Evolutionary conservation across 2,329 filamentous ascomycete species (phyloP).

Genomic region (Colletotrichum falcatum): DNA sequence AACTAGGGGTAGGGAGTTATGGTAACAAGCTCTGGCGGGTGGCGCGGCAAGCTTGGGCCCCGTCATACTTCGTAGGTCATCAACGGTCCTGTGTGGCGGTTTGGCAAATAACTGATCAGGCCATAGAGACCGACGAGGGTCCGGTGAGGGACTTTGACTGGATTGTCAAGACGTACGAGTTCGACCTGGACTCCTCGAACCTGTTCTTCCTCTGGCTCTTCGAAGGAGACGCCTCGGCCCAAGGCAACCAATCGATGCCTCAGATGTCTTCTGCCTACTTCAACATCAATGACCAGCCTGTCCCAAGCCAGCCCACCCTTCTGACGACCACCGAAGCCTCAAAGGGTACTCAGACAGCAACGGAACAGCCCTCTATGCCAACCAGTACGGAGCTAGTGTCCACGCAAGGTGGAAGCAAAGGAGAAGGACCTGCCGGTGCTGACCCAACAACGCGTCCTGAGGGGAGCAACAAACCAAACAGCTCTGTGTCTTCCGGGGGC

Average conservation of each 20-base stretch:
- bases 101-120: neutral
- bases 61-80: constrained; percentile 28
- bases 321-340: neutral
- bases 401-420: neutral
- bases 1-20: too few species aligned
- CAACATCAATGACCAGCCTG: constrained; percentile 42
- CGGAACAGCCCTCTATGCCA: neutral
- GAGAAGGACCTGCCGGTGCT: neutral
- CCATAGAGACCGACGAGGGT: constrained; percentile 31
- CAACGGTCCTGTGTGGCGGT: neutral
- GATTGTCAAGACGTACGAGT: constrained; percentile 38
- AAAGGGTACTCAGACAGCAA: neutral
- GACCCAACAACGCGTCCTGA: neutral
- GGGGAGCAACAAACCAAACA: neutral
- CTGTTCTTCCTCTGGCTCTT: constrained; percentile 44
- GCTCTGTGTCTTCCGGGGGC: neutral
- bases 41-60: constrained; percentile 36
- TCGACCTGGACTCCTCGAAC: constrained; percentile 39
- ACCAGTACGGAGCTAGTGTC: neutral
- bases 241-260: constrained; percentile 19
- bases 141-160: constrained; percentile 40
- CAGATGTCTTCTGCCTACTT: too few species aligned
- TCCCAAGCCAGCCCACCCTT: neutral
- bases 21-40: constrained; percentile 41
- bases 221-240: constrained; percentile 33